Evolutionary conservation across 805 yeast genomes (phyloP).

Genomic region (Zygosaccharomyces pseudorouxii): DNA sequence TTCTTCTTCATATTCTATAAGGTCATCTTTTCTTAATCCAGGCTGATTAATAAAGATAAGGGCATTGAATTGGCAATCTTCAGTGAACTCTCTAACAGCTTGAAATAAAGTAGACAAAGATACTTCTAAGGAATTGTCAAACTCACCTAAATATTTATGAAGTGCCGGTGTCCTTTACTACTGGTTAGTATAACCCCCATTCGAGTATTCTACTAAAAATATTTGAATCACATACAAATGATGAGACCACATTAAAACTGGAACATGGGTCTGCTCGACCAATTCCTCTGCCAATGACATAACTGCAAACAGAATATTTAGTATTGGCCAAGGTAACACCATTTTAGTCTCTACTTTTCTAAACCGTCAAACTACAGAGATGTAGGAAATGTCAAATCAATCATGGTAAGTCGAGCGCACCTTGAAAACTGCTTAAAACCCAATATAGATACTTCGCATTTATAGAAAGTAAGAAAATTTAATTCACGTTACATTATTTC

Average conservation of each 20-base stretch:
- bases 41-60: constrained; percentile 54
- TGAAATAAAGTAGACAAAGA: constrained; percentile 30
- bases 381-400: not conserved
- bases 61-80: constrained; percentile 50
- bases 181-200: constrained; percentile 1
- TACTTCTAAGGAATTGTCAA: constrained; percentile 13
- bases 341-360: not conserved
- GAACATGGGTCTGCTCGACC: constrained; percentile 14
- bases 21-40: constrained; percentile 46
- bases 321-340: constrained; percentile 1
- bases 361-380: not conserved
- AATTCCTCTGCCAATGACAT: constrained; percentile 1
- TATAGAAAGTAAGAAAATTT: not conserved
- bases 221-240: constrained; percentile 13
- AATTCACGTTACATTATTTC: not conserved
- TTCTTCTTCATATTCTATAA: constrained; percentile 36
- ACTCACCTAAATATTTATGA: constrained; percentile 18
- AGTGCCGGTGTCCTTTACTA: constrained; percentile 24
- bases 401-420: not conserved
- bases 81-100: constrained; percentile 33
- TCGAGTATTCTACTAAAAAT: not conserved
- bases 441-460: not conserved
- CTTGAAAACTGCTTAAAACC: not conserved
- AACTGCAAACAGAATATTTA: not conserved
- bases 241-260: constrained; percentile 20